These are phyloP conservation scores for Acidomyces sp. DNA, from an alignment of 495 filamentous ascomycete genomes.

Conservation along the genomic window DNA sequence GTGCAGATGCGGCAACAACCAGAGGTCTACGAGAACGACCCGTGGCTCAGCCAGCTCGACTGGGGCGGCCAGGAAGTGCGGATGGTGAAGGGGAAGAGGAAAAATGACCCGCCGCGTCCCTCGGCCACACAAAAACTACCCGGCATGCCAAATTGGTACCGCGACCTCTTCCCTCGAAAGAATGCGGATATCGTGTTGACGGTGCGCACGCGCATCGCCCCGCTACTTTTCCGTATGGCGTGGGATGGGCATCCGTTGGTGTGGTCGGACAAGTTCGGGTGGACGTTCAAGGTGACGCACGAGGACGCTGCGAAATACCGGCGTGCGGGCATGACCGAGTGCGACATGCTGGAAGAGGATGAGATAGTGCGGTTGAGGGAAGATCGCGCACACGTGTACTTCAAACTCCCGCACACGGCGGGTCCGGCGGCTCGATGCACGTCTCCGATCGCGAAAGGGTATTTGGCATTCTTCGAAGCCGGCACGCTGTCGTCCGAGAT, in stretches of 20 bases:
- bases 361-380: conserved; percentile 53
- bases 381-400: conserved; percentile 57
- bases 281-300: conserved; percentile 70
- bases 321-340: conserved; percentile 54
- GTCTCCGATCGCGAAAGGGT: conserved; percentile 80
- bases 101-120: conserved; percentile 61
- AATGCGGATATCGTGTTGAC: conserved; percentile 57
- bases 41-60: conserved; percentile 86
- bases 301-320: conserved; percentile 50
- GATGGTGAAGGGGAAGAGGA: conserved; percentile 84
- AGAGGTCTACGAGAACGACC: conserved; percentile 57
- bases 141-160: conserved; percentile 94
- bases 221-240: conserved; percentile 65
- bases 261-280: conserved; percentile 87
- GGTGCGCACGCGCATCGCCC: conserved; percentile 77
- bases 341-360: conserved; percentile 57
- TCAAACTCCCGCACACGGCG: conserved; percentile 93
- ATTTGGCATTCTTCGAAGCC: conserved; percentile 80
- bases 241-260: conserved; percentile 85
- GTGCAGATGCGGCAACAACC: conserved; percentile 55
- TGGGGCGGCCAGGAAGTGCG: conserved; percentile 87
- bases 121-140: conserved; percentile 80
- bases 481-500: conserved; percentile 77
- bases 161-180: conserved; percentile 62
- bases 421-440: conserved; percentile 73